Evolutionary conservation across 78 protist species (phyloP).

Genomic region (Dictyostelium firmibasis): DNA sequence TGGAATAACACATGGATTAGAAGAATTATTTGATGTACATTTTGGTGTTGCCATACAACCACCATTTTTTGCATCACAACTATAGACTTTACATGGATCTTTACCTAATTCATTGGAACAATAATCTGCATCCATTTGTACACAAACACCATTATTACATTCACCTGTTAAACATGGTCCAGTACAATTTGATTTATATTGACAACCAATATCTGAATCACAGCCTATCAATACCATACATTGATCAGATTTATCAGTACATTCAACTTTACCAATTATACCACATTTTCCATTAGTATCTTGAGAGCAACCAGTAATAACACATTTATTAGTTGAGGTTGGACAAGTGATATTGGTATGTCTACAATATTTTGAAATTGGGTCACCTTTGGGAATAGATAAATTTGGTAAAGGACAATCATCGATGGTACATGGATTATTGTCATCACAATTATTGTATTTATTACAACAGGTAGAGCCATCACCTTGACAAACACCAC

Average conservation of each 20-base stretch:
- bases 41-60: not conserved
- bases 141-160: not conserved
- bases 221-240: not conserved
- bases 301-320: not conserved
- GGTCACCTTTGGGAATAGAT: not conserved
- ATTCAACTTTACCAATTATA: not conserved
- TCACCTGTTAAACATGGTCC: not conserved
- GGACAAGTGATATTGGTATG: not conserved
- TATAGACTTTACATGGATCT: slow-evolving; percentile 26
- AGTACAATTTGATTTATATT: not conserved
- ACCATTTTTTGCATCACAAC: slow-evolving; percentile 31
- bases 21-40: not conserved
- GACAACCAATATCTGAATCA: not conserved
- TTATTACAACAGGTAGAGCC: slow-evolving; percentile 22
- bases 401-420: slow-evolving; percentile 20
- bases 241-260: not conserved
- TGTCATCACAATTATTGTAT: slow-evolving; percentile 8
- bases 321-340: not conserved
- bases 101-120: not conserved
- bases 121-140: not conserved
- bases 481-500: slow-evolving; percentile 71
- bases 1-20: not conserved
- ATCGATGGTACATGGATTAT: slow-evolving; percentile 44
- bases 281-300: not conserved
- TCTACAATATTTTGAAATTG: not conserved